Conservation (phyloP, 1,139 yeast genomes). For the Taiozyma onychis region DNA sequence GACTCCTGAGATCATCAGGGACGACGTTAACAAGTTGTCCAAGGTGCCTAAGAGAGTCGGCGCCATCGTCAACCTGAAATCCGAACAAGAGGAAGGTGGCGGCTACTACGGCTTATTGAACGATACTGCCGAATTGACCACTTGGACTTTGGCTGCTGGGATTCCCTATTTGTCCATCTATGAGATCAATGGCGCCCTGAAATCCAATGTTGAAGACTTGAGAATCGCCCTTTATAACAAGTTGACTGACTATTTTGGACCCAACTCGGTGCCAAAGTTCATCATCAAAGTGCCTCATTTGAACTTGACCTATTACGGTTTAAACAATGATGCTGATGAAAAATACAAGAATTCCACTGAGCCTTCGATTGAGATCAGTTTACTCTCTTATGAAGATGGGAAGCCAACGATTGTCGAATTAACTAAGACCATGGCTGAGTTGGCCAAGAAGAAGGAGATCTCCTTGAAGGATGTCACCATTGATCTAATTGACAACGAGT, state of each 20-base stretch:
- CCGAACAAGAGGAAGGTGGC: conserved; percentile 80
- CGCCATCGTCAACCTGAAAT: conserved; percentile 62
- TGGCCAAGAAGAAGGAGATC: conserved; percentile 59
- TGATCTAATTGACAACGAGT: conserved; percentile 68
- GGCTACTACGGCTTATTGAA: conserved; percentile 79
- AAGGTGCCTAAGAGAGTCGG: conserved; percentile 79
- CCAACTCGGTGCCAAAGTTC: conserved; percentile 58
- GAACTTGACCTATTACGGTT: conserved; percentile 42
- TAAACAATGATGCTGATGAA: conserved; percentile 29
- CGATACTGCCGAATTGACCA: conserved; percentile 69
- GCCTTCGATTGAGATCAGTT: conserved; percentile 46
- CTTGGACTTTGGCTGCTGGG: conserved; percentile 90
- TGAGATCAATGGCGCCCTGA: conserved; percentile 71
- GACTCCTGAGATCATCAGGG: conserved; percentile 81
- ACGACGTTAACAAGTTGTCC: conserved; percentile 64
- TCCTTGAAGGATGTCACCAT: conserved; percentile 65
- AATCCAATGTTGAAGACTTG: conserved; percentile 49
- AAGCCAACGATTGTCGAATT: conserved; percentile 85
- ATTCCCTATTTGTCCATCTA: conserved; percentile 66
- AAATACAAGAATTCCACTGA: conserved; percentile 19
- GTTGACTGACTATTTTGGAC: conserved; percentile 70
- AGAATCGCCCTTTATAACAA: conserved; percentile 55
- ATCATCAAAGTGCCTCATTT: conserved; percentile 57
- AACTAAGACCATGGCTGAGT: conserved; percentile 78
- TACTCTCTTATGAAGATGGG: conserved; percentile 78